Base-by-base conservation (phyloP, 441 rosid species). In the Euphorbia celastroides region DNA sequence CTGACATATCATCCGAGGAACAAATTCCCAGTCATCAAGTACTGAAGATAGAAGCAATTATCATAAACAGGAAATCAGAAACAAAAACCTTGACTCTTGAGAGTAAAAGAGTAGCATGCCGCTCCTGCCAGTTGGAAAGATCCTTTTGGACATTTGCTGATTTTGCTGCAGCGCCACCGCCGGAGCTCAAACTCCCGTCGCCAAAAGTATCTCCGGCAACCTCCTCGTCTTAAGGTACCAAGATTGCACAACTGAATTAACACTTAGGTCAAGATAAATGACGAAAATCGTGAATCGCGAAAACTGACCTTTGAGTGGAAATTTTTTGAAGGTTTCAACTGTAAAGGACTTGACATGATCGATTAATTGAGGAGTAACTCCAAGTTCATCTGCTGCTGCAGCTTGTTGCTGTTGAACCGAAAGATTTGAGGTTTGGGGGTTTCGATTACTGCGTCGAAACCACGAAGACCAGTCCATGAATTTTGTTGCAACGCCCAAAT, bases 51-150 rank as follows among this genome's bases (percentile, higher is more conserved):
- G 59, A 27, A 20, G 13, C 2, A 19, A 66, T 1, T 1, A 36
- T 3, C 17, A 66, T 2, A 2, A 30, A 42, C 17, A 5, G 56
- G 31, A 54, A 12, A 13, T 20, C 0, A 19, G 10, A 38, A 22
- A 54, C 2, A 11, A 20, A 36, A 51, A 91, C 96, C 96, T 91
- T 82, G 19, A 82, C 85, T 79, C 73, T 88, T 14, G 88, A 80
- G 42, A 93, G 86, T 10, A 82, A 81, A 25, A 88, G 82, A 68
- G 76, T 64, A 12, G 93, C 96, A 72, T 93, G 99, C 30, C 74
- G 80, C 80, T 88, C 86, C 74, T 89, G 92, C 99, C 99, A 93
- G 22, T 85, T 81, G 16, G 99, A 89, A 50, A 91, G 88, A 67
- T 91, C 96, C 73, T 74, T 79, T 55, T 81, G 71, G 44, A 79